A percentile compares a stretch with the other conserved stretches of the same genome.
phyloP scores from a whole-genome alignment of 108 stramenopile species.

The Nitzschia putrida region DNA sequence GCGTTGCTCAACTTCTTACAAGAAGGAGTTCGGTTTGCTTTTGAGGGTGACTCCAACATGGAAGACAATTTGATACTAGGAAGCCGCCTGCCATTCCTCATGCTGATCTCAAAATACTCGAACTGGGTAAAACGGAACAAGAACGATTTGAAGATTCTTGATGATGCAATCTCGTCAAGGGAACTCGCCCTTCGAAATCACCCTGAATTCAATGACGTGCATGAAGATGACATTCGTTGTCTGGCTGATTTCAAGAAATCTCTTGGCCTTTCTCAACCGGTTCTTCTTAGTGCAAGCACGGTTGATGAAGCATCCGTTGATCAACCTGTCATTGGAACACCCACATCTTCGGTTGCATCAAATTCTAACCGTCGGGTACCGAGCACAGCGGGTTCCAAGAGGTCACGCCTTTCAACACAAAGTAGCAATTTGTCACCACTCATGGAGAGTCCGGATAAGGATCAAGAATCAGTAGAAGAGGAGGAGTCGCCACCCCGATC shows the following conservation, averaged over 20 bases:
- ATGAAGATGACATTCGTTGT: constrained; percentile 65
- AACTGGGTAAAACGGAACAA: constrained; percentile 64
- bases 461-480: not conserved
- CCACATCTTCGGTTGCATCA: not conserved
- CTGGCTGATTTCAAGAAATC: constrained; percentile 51
- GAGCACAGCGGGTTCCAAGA: constrained; percentile 2
- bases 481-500: not conserved
- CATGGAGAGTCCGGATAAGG: constrained; percentile 9
- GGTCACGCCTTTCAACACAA: constrained; percentile 10
- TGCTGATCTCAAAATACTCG: constrained; percentile 57
- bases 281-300: not conserved
- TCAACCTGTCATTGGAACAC: not conserved
- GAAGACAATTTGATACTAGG: constrained; percentile 66
- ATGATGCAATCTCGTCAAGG: constrained; percentile 48
- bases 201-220: constrained; percentile 75
- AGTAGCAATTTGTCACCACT: constrained; percentile 13
- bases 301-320: not conserved
- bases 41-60: constrained; percentile 57
- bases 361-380: not conserved
- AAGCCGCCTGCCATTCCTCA: constrained; percentile 75
- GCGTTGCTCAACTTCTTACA: constrained; percentile 72
- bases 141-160: constrained; percentile 43
- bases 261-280: constrained; percentile 43
- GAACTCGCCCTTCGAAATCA: constrained; percentile 62
- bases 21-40: constrained; percentile 82